Evolutionary conservation across 2,329 filamentous ascomycete species (phyloP).

Genomic region (Pseudogymnoascus sp.): DNA sequence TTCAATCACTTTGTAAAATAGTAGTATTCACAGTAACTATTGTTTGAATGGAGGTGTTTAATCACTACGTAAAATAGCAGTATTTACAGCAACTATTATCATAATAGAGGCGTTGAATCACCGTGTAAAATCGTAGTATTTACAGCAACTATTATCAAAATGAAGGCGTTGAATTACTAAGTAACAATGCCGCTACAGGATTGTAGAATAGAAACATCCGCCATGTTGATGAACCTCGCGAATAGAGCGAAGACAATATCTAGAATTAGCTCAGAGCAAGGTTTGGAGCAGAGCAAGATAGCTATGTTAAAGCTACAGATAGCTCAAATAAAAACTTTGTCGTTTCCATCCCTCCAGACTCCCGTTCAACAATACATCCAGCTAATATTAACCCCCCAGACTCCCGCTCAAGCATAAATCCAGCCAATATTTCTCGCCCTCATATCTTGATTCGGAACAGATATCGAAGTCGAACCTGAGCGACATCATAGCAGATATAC

Average conservation of each 20-base stretch:
- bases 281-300: neutral
- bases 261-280: neutral
- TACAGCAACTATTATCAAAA: too few relatives aligned
- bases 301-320: neutral
- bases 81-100: too few relatives aligned
- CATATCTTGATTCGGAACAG: neutral
- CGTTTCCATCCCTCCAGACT: neutral
- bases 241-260: neutral
- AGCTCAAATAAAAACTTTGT: neutral
- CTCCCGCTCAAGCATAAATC: neutral
- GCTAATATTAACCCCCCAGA: neutral
- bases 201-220: neutral
- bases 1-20: neutral
- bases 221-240: neutral
- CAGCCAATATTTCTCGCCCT: neutral
- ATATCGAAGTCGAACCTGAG: slow-evolving; percentile 25
- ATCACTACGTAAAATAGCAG: too few relatives aligned
- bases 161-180: too few relatives aligned
- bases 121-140: too few relatives aligned
- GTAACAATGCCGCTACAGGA: neutral
- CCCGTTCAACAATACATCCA: neutral
- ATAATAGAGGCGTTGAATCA: too few relatives aligned
- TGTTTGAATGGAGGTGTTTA: too few relatives aligned
- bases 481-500: slow-evolving; percentile 62
- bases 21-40: too few relatives aligned